Percentiles rank a stretch among this genome's conserved stretches.
Conservation (phyloP, 345 rosid genomes). For the Geranium brycei region DNA sequence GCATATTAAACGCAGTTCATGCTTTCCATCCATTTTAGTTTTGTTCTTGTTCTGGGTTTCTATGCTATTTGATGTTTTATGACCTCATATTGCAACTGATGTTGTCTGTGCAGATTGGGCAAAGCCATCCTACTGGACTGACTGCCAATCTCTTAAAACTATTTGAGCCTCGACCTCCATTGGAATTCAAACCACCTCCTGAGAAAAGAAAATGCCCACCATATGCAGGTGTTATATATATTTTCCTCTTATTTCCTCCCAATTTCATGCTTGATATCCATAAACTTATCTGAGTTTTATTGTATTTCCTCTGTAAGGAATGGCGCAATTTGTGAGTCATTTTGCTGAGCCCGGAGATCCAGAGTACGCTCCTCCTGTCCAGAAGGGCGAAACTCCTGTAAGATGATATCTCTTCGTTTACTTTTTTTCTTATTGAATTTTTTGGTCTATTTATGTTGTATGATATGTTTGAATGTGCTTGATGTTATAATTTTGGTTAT, state of each 20-base stretch:
- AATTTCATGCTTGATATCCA: neutral
- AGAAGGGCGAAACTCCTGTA: constrained; percentile 76
- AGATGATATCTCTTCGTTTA: constrained; percentile 9
- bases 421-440: neutral
- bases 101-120: constrained; percentile 66
- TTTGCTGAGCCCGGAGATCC: constrained; percentile 89
- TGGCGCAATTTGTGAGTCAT: constrained; percentile 68
- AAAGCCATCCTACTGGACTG: constrained; percentile 91
- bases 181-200: constrained; percentile 74
- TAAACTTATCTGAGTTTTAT: neutral
- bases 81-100: constrained; percentile 6
- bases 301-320: constrained; percentile 29
- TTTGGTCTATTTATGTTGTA: neutral
- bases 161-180: constrained; percentile 81
- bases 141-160: constrained; percentile 79
- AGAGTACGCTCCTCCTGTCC: constrained; percentile 77
- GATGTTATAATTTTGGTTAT: neutral
- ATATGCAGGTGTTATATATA: constrained; percentile 36
- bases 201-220: constrained; percentile 87
- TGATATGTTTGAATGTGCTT: neutral
- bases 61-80: neutral
- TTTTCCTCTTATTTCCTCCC: neutral
- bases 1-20: too few species aligned
- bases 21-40: neutral
- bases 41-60: neutral